Conservation (phyloP, 768 basidiomycete species). For the Xerocomus potaroensis region DNA sequence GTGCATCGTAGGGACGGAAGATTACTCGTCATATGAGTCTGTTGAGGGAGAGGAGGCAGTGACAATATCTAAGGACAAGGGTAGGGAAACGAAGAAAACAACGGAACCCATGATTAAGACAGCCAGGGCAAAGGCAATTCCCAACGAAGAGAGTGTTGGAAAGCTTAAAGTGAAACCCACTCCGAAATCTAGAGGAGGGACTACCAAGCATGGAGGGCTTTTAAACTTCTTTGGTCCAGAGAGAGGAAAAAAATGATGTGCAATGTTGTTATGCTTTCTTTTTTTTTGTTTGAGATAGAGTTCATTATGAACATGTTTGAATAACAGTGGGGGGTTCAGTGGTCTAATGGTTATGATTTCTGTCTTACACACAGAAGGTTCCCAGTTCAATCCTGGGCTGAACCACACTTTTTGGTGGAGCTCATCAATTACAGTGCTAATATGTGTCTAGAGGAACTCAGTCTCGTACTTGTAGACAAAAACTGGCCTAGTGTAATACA, state of each 20-base stretch:
- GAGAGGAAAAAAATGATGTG: conserved; percentile 24
- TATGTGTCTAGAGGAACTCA: too few species aligned
- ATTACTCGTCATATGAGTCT: conserved; percentile 79
- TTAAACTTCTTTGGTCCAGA: conserved; percentile 33
- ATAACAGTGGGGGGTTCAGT: conserved; percentile 28
- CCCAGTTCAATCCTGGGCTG: conserved; percentile 46
- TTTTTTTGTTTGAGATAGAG: too few species aligned
- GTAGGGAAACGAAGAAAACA: conserved; percentile 18
- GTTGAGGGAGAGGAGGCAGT: conserved; percentile 49
- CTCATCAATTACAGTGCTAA: too few species aligned
- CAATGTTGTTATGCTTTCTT: too few species aligned
- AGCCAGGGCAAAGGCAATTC: conserved; percentile 7
- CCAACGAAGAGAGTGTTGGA: conserved; percentile 11
- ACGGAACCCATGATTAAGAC: conserved; percentile 14
- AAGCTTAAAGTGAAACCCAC: conserved; percentile 19
- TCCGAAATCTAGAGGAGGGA: conserved; percentile 17
- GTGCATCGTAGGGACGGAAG: conserved; percentile 54
- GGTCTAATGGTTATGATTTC: conserved; percentile 49
- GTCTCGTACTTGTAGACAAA: too few species aligned
- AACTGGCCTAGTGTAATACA: too few species aligned
- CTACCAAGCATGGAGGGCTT: conserved; percentile 25
- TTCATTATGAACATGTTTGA: not conserved
- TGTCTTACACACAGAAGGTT: conserved; percentile 49
- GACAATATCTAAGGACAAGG: conserved; percentile 17
- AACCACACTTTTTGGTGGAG: conserved; percentile 30